Base-by-base conservation (phyloP, 495 filamentous ascomycete species). In the Poronia punctata region DNA sequence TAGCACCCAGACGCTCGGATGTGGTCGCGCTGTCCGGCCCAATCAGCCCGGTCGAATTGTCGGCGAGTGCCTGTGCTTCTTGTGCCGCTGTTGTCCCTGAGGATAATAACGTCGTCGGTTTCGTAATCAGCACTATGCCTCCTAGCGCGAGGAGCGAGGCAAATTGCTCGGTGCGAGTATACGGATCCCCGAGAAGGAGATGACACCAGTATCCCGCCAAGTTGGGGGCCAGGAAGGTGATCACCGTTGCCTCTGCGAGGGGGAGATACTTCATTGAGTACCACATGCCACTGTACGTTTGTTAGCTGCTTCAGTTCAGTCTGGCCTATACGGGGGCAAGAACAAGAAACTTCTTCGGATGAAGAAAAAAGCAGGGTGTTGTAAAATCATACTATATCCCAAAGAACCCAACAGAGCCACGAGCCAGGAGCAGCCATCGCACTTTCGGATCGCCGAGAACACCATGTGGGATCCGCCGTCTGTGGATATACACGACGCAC, bases 161-260 rank as follows among this genome's bases (percentile, higher is more conserved):
- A 2, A 88, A 57, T 47, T 89, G 80, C 53, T 95, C 86, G 6
- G 72, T 76, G 14, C 78, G 68, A 0, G 85, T 88, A 57, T 89
- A 96, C 0, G 84, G 83, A 49, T 94, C 84, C 16, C 70, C 67
- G 31, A 84, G 67, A 12, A 95, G 64, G 14, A 88, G 56, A 11
- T 83, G 84, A 56, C 88, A 95, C 8, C 80, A 79, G 56, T 86
- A 94, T 36, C 86, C 84, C n/a, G 85, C 73, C 2, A 94, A 70
- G 11, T 80, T 80, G 0, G 92, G 92, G 0, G 84, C 77, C 1
- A 97, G 74, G 54, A 96, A 97, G 30, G 87, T 94, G 30, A 97
- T 80, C 0, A 96, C 92, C 0, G 87, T 94, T 8, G 92, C 89
- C 51, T 97, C 90, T 4, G 87, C 82, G 0, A 97, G 70, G 1